Evolutionary conservation across 108 stramenopile genomes (phyloP), one percentile per base, ranked within the genome.

Genomic region (Nitzschia sp.): DNA sequence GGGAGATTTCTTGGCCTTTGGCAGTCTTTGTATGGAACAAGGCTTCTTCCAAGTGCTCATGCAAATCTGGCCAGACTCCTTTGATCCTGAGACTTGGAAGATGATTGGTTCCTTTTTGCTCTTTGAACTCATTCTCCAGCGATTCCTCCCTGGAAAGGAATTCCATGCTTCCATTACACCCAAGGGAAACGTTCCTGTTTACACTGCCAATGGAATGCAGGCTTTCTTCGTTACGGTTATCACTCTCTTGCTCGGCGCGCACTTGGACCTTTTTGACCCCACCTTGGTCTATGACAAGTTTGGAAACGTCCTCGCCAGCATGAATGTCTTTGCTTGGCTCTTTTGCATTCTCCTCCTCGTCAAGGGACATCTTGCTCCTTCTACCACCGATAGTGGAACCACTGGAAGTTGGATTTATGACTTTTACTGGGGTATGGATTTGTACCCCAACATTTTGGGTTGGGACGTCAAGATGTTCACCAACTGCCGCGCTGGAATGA

Each of bases 401-500:
- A 91, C 86, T 46, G 91, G 91, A 40, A 84, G 79, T 63, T 70
- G 76, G 41, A 72, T 97, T 37, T 77, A 97, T n/a, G 97, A 99
- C 82, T 98, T 81, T 85, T 96, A 88, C 63, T 99, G 99, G 98
- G 99, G 99, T 20, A 97, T 89, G 51, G 99, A 99, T 81, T 83
- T 99, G 9, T 98, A 98, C 78, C 99, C 99, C 2, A 83, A 92
- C 52, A 82, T 98, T 26, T 78, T 91, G 41, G 97, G 97, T 29
- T 89, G 78, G 71, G 98, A 99, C 79, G 70, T 99, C 40, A 99
- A 99, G 79, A 75, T 84, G 70, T 97, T 98, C 69, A 96, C 93
- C 65, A 99, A 99, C 74, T 99, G 99, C 80, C 83, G 99, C 44
- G 88, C 92, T 67, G 90, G 94, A 29, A 99, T 99, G 99, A 99